Evolutionary conservation across 768 basidiomycete species (phyloP).

Genomic region (Calocybe gangraenosa): DNA sequence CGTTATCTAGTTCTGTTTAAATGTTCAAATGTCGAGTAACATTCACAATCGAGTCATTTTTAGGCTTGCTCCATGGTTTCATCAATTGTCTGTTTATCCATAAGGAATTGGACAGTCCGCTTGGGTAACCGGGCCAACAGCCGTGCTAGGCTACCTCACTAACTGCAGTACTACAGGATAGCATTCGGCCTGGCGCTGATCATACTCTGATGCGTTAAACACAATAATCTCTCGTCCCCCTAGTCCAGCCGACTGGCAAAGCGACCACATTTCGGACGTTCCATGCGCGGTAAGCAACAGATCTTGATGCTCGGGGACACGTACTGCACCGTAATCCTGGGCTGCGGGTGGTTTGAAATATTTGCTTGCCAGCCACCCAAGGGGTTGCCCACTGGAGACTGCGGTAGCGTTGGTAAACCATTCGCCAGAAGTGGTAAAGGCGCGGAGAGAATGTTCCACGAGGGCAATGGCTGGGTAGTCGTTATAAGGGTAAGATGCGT

Average conservation of each 20-base stretch:
- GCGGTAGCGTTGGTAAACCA: conserved; percentile 38
- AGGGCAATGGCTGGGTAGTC: conserved; percentile 40
- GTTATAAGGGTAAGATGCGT: conserved; percentile 45
- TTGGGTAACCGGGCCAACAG: too few relatives aligned
- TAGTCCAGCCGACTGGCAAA: conserved; percentile 28
- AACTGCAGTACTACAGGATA: conserved; percentile 4
- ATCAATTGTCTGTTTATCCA: too few relatives aligned
- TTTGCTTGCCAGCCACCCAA: conserved; percentile 35
- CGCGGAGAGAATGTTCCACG: conserved; percentile 31
- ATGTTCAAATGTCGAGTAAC: too few relatives aligned
- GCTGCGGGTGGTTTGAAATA: conserved; percentile 26
- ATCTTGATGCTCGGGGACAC: conserved; percentile 12
- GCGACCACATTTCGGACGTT: conserved; percentile 30
- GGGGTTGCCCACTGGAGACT: conserved; percentile 24
- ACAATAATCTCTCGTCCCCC: conserved; percentile 31
- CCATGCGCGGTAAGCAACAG: conserved; percentile 30
- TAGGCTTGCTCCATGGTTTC: too few relatives aligned
- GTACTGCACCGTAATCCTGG: conserved; percentile 30
- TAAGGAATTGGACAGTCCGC: too few relatives aligned
- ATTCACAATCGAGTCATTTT: too few relatives aligned
- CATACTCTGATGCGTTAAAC: conserved; percentile 21
- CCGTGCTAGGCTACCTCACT: too few relatives aligned
- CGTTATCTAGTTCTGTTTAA: too few relatives aligned
- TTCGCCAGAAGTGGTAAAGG: conserved; percentile 26
- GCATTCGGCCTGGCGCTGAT: conserved; percentile 2